Evolutionary conservation across 129 eudicot genomes (phyloP).

Genomic region (Kitagawia praeruptora): DNA sequence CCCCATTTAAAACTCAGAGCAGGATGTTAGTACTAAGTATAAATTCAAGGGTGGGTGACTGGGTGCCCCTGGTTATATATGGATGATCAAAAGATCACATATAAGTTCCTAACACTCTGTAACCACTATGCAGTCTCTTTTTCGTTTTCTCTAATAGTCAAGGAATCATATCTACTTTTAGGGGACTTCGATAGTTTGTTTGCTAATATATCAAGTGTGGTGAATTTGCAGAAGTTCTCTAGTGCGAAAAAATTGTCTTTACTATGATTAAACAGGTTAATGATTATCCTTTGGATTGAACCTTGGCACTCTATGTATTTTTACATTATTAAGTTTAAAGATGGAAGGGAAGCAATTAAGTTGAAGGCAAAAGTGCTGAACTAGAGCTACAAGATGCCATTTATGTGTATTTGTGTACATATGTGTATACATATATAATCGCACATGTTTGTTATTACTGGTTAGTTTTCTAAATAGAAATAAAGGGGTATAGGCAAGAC

Average conservation of each 20-base stretch:
- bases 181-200: not conserved
- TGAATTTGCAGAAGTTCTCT: not conserved
- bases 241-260: not conserved
- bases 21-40: not conserved
- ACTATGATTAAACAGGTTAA: slow-evolving; percentile 3
- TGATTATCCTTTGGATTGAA: not conserved
- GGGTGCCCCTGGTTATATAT: not conserved
- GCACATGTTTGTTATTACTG: no score
- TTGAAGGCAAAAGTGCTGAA: not conserved
- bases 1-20: not conserved
- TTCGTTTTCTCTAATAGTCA: not conserved
- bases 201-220: not conserved
- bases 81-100: not conserved
- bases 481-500: slow-evolving; percentile 18
- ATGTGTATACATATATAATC: no score
- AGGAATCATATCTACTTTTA: not conserved
- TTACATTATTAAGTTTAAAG: not conserved
- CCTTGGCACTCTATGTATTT: not conserved
- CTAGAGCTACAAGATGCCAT: not conserved
- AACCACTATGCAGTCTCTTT: not conserved
- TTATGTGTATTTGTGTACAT: not conserved
- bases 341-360: not conserved
- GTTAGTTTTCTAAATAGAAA: no score
- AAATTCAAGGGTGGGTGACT: not conserved
- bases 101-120: not conserved